Base-by-base conservation (phyloP, 2,329 filamentous ascomycete species). In the Cucurbitaria berberidis region DNA sequence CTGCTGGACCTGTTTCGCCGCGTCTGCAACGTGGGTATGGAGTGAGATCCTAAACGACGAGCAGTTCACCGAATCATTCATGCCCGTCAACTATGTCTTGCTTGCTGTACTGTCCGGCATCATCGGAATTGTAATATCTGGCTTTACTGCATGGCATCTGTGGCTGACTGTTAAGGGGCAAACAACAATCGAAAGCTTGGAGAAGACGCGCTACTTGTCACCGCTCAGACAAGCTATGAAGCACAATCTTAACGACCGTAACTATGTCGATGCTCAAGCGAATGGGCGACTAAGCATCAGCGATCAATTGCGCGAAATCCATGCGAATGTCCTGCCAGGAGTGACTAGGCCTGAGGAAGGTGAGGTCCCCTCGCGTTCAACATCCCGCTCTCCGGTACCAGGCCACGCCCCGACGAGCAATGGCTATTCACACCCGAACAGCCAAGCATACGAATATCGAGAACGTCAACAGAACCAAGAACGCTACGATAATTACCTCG, bases 151-250 rank as follows among this genome's bases (percentile, higher is more conserved):
- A 1, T 99, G 95, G 93, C 95, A 99, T 79, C 82, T 98, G 50
- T 86, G 89, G 73, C 82, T 99, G 1, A 90, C 91, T 1, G 78
- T 84, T 48, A 84, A 84, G 22, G 91, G 91, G 3, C 87, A 96
- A 76, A 99, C 95, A 1, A 99, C 95, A 3, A 97, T 99, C 53
- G 95, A 99, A 74, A 96, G 89, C 67, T 80, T 99, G 54, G 95
- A 99, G 76, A 97, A 95, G 80, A 98, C 93, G 1, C 85, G 95
- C 49, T 99, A 99, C 76, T 83, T 96, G 7, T 91, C 89, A 9
- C 91, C 91, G 0, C 74, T 96, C 55, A 84, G 89, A 51, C 86
- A 86, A 69, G 84, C 84, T 43, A 83, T 93, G 69, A 86, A 90
- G 69, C 80, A 84, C 57, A 83, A 87, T 49, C 83, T 86, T 62